phyloP scores from a whole-genome alignment of 2,329 filamentous ascomycete genomes.

The Byssothecium circinans region DNA sequence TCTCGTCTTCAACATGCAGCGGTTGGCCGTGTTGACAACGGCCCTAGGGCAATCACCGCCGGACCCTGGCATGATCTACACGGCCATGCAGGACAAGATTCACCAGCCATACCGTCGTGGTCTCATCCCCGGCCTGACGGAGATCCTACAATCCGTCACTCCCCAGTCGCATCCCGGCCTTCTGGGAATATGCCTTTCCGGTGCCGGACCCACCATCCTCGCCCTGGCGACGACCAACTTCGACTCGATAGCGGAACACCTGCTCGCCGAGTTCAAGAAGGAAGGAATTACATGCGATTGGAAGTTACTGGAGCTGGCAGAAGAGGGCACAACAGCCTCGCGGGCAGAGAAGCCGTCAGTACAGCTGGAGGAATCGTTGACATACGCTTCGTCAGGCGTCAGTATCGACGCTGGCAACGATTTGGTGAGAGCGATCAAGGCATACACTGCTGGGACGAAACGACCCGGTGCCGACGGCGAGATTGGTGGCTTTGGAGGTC shows the following conservation, averaged over 20 bases:
- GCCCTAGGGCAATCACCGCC: conserved; percentile 88
- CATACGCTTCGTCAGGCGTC: conserved; percentile 90
- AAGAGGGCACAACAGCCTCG: conserved; percentile 60
- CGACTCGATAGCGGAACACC: conserved; percentile 77
- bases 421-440: conserved; percentile 89
- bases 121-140: conserved; percentile 86
- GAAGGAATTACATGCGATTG: conserved; percentile 79
- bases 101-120: conserved; percentile 94
- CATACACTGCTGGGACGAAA: conserved; percentile 80
- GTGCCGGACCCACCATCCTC: conserved; percentile 91
- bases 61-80: conserved; percentile 89
- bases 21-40: conserved; percentile 86
- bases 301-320: conserved; percentile 85
- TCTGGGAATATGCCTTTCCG: conserved; percentile 90
- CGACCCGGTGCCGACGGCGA: conserved; percentile 86
- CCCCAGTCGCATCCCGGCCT: conserved; percentile 84
- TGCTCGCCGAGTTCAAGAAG: conserved; percentile 71
- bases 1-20: conserved; percentile 93
- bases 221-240: conserved; percentile 91
- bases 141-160: conserved; percentile 89
- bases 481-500: conserved; percentile 93
- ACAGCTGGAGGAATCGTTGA: conserved; percentile 55
- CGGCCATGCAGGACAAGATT: conserved; percentile 98
- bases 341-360: conserved; percentile 20
- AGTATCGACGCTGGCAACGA: conserved; percentile 93